phyloP scores from a whole-genome alignment of 2,329 filamentous ascomycete genomes.

The Trematosphaeria pertusa region DNA sequence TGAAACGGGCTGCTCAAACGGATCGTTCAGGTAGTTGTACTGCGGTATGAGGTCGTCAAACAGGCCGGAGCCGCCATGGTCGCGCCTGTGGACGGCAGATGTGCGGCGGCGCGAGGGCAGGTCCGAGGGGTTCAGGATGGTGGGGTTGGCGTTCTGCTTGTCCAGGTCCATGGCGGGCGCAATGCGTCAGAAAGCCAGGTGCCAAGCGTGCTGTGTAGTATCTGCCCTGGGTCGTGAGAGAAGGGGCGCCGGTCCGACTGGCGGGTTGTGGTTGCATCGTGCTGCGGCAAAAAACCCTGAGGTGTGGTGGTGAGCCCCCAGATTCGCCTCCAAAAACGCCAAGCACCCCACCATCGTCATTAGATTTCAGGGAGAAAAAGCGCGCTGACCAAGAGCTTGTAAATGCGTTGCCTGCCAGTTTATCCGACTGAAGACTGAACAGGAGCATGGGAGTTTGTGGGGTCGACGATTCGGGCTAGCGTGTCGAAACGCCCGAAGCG shows the following conservation, averaged over 20 bases:
- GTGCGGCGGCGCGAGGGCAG: constrained; percentile 77
- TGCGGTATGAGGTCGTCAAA: constrained; percentile 62
- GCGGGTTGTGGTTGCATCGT: constrained; percentile 1
- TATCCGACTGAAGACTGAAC: constrained; percentile 27
- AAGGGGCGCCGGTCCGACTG: background rate
- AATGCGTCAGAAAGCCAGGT: no score
- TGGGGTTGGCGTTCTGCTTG: constrained; percentile 85
- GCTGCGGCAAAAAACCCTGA: background rate
- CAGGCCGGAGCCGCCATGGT: constrained; percentile 59
- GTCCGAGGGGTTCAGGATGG: constrained; percentile 85
- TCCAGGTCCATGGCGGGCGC: constrained; percentile 50
- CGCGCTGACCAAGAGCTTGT: constrained; percentile 13
- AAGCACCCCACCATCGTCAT: constrained; percentile 16
- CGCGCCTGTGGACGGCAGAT: constrained; percentile 48
- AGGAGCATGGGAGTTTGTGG: constrained; percentile 26
- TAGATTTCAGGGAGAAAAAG: background rate
- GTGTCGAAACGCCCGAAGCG: no score
- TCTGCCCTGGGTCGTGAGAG: background rate
- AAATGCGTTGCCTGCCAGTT: constrained; percentile 29
- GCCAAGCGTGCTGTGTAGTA: background rate
- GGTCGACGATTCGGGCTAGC: constrained; percentile 19
- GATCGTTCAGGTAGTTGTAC: constrained; percentile 58
- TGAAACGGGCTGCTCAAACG: constrained; percentile 50
- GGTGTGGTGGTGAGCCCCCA: constrained; percentile 18
- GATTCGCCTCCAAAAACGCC: constrained; percentile 15